A percentile compares a stretch with the other conserved stretches of the same genome.
phyloP scores from a whole-genome alignment of 2,329 filamentous ascomycete species.

The Cytospora leucostoma region DNA sequence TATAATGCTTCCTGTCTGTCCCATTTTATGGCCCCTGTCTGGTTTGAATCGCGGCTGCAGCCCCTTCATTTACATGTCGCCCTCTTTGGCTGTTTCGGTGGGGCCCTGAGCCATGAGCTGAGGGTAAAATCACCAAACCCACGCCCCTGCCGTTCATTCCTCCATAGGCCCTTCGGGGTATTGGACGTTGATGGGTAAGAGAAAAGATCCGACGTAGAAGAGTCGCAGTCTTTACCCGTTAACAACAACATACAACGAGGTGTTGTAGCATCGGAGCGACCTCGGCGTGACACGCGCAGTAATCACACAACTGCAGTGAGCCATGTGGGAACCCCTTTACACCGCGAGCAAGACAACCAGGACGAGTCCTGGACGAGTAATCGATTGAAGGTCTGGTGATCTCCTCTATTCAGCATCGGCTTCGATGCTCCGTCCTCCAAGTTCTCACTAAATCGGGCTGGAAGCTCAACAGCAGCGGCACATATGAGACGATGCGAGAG shows the following conservation, averaged over 20 bases:
- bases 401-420: not conserved
- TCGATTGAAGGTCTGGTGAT: not conserved
- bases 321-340: not conserved
- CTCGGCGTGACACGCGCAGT: not conserved
- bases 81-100: not conserved
- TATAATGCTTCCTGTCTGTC: not conserved
- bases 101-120: not conserved
- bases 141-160: too few relatives aligned
- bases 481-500: not conserved
- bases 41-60: not conserved
- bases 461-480: not conserved
- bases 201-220: too few relatives aligned
- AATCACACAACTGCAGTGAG: slow-evolving; percentile 15
- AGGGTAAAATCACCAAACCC: too few relatives aligned
- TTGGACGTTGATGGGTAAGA: too few relatives aligned
- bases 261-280: not conserved
- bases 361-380: not conserved
- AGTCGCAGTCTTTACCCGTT: too few relatives aligned
- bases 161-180: too few relatives aligned
- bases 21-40: not conserved
- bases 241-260: too few relatives aligned
- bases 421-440: not conserved
- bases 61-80: not conserved
- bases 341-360: not conserved
- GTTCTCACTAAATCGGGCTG: not conserved